Evolutionary conservation across 768 basidiomycete species (phyloP), one percentile per base, ranked within the genome.

Genomic region (Suillus subluteus): DNA sequence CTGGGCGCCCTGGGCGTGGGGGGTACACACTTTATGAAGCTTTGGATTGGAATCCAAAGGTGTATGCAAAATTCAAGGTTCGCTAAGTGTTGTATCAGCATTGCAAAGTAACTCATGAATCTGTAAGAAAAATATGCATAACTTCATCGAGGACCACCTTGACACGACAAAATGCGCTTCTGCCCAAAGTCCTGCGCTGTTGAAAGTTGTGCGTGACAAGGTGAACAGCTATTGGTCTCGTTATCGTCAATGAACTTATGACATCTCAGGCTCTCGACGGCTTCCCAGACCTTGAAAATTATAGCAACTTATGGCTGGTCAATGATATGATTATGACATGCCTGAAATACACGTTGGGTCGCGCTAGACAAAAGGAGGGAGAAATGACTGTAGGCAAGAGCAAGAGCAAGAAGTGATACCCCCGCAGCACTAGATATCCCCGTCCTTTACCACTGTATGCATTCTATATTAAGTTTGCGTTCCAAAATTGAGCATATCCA

Each of bases 21-120:
- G 73, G 76, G 1, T 77, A 78, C 50, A 75, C 58, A 12, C 67
- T 77, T 16, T 58, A 71, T 55, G 66, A 62, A 2, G 70, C 66
- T 1, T 50, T 76, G 4, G 50, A 58, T 9, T 76, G 74, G 75
- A 64, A 71, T 21, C 58, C 55, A 4, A 69, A 68, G 44, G 12
- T 43, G 3, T 77, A 63, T n/a, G 0, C 35, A 0, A 69, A 66
- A 38, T 55, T 77, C 26, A 72, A 74, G 72, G 76, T 77, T 63
- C 37, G 46, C 55, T 7, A 48, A 37, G 12, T 41, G 3, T 12
- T 44, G n/a, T 52, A 54, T 32, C 48, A 11, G 46, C 6, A 52
- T 35, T 37, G 12, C 7, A 52, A 63, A 26, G 3, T 63, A 38
- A 50, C 30, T 50, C 8, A 37, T 32, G 13, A 58, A 3, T n/a